phyloP scores from a whole-genome alignment of 2,329 filamentous ascomycete species.

The Dryadomyces sulphureus region DNA sequence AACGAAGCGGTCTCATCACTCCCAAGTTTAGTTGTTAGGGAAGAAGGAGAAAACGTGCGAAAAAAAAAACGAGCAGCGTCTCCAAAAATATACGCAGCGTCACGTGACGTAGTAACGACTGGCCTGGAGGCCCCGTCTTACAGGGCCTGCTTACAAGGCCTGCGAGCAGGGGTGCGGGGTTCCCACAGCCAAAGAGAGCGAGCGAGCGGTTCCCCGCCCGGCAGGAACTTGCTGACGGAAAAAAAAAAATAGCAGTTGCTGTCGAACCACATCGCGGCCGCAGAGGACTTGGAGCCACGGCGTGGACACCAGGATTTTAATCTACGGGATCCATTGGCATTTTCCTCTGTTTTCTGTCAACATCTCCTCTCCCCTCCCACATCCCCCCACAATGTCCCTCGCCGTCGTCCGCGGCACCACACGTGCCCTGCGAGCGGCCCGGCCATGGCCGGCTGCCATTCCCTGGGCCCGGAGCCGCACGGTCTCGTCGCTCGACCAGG shows the following conservation, averaged over 20 bases:
- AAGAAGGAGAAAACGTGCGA: constrained; percentile 19
- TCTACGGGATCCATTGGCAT: no score
- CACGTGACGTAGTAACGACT: constrained; percentile 1
- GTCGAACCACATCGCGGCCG: no score
- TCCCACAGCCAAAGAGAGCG: no score
- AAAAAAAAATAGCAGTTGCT: no score
- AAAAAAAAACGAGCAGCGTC: constrained; percentile 7
- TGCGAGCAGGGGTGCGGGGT: no score
- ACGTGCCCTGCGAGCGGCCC: constrained; percentile 25
- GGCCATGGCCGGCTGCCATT: constrained; percentile 19
- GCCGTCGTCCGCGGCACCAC: constrained; percentile 31
- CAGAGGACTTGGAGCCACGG: no score
- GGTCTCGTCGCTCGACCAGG: constrained; percentile 32
- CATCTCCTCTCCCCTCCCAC: not conserved
- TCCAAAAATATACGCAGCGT: constrained; percentile 3
- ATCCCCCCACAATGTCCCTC: constrained; percentile 26
- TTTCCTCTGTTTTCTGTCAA: not conserved
- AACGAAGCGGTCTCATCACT: constrained; percentile 56
- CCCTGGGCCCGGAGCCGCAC: constrained; percentile 18
- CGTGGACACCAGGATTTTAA: no score
- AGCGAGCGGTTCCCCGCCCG: no score
- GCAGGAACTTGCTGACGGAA: no score
- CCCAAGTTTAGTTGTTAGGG: constrained; percentile 62
- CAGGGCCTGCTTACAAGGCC: no score
- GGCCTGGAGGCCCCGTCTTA: not conserved